Percentiles rank a stretch among this genome's conserved stretches.
Evolutionary conservation across 2,329 filamentous ascomycete genomes (phyloP).

Genomic region (Pseudocercospora pini-densiflorae): DNA sequence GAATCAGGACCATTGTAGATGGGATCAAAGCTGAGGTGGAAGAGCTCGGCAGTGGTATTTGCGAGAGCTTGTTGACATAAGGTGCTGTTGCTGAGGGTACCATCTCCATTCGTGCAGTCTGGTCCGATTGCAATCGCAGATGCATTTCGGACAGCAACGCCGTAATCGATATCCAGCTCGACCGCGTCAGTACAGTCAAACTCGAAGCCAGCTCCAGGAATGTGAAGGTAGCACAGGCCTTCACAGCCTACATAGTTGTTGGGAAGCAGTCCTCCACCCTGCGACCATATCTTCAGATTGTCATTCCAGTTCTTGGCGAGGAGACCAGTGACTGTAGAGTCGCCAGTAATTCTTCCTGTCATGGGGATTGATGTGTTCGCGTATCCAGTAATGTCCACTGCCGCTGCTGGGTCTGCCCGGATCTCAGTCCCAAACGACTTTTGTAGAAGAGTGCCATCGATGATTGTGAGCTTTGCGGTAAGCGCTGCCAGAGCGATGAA

Average conservation of each 20-base stretch:
- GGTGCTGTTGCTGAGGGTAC: slow-evolving; percentile 1
- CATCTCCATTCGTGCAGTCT: not conserved
- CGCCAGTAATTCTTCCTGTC: slow-evolving; percentile 20
- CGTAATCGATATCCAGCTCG: slow-evolving; percentile 19
- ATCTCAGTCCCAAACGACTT: slow-evolving; percentile 24
- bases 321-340: not conserved
- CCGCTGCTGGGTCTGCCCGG: slow-evolving; percentile 2
- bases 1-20: slow-evolving; percentile 5
- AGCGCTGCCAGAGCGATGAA: slow-evolving; percentile 34
- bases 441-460: slow-evolving; percentile 33
- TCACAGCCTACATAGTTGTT: slow-evolving; percentile 20
- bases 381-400: slow-evolving; percentile 17
- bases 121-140: slow-evolving; percentile 9
- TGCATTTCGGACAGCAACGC: slow-evolving; percentile 1
- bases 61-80: slow-evolving; percentile 7
- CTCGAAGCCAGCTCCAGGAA: slow-evolving; percentile 29
- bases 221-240: slow-evolving; percentile 25
- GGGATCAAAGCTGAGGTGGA: slow-evolving; percentile 19
- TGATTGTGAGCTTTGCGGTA: slow-evolving; percentile 33
- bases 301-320: slow-evolving; percentile 23
- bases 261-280: slow-evolving; percentile 17
- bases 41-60: slow-evolving; percentile 14
- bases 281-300: slow-evolving; percentile 24
- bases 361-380: slow-evolving; percentile 25
- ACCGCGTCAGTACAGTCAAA: slow-evolving; percentile 26